phyloP scores from a whole-genome alignment of 2,329 filamentous ascomycete genomes.

The Orbilia javanica region DNA sequence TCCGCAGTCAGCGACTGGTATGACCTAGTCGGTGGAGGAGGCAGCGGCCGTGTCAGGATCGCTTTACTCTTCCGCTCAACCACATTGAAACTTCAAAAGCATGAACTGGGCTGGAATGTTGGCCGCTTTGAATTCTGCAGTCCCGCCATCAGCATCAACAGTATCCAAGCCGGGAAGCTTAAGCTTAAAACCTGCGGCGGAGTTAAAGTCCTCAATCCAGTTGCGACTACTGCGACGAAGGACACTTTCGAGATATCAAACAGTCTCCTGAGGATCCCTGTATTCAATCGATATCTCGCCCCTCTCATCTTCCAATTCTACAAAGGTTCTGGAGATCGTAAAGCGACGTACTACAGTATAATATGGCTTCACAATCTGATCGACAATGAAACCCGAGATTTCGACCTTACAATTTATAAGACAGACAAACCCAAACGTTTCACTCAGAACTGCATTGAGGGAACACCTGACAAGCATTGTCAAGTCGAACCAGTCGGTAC shows the following conservation, averaged over 20 bases:
- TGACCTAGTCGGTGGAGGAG: conserved; percentile 90
- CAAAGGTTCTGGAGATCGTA: conserved; percentile 63
- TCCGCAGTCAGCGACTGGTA: conserved; percentile 94
- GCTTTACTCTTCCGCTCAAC: conserved; percentile 90
- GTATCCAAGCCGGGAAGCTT: conserved; percentile 63
- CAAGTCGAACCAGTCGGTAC: conserved; percentile 84
- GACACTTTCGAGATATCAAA: conserved; percentile 31
- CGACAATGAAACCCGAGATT: conserved; percentile 80
- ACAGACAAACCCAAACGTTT: conserved; percentile 81
- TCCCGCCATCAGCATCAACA: conserved; percentile 76
- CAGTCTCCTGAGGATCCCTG: conserved; percentile 77
- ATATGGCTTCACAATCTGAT: conserved; percentile 88
- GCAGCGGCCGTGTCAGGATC: conserved; percentile 89
- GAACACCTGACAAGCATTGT: conserved; percentile 80
- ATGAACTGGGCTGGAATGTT: conserved; percentile 92
- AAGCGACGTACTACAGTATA: conserved; percentile 72
- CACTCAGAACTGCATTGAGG: conserved; percentile 91
- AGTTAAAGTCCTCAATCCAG: conserved; percentile 63
- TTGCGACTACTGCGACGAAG: conserved; percentile 63
- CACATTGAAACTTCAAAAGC: conserved; percentile 83
- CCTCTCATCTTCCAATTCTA: conserved; percentile 92
- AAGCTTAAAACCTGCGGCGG: conserved; percentile 55
- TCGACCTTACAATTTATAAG: conserved; percentile 92
- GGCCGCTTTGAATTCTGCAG: conserved; percentile 91
- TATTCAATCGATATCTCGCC: conserved; percentile 89